Conservation (phyloP, 2,329 filamentous ascomycete species). For the Aspergillus latus region DNA sequence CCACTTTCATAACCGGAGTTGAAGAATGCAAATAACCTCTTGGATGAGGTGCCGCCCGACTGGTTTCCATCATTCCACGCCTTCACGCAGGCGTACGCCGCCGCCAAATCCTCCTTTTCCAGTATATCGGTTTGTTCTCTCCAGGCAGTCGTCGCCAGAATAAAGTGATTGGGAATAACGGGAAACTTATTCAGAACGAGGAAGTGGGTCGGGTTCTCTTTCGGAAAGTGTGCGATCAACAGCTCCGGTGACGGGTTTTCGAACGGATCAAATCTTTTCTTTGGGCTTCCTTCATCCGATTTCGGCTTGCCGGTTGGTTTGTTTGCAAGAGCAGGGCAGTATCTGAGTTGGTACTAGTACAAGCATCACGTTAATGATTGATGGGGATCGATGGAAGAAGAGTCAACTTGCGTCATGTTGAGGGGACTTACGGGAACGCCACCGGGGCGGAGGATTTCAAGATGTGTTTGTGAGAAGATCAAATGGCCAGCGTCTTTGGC, state of each 20-base stretch:
- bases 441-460: constrained; percentile 36
- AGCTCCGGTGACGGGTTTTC: constrained; percentile 44
- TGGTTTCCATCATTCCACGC: constrained; percentile 35
- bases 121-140: constrained; percentile 46
- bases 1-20: constrained; percentile 51
- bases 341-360: constrained; percentile 49
- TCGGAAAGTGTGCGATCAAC: constrained; percentile 42
- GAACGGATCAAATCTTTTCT: constrained; percentile 46
- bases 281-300: constrained; percentile 19
- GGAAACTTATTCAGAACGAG: constrained; percentile 52
- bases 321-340: constrained; percentile 49
- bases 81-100: constrained; percentile 43
- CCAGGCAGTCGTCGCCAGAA: constrained; percentile 48
- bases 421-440: constrained; percentile 35
- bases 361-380: constrained; percentile 1
- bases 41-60: constrained; percentile 10
- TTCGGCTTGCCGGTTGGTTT: constrained; percentile 38
- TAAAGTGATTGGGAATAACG: constrained; percentile 51
- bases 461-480: constrained; percentile 42
- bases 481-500: constrained; percentile 40
- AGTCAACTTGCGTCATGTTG: not conserved
- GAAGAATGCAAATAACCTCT: constrained; percentile 50
- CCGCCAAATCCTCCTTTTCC: constrained; percentile 43
- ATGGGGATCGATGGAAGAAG: not conserved
- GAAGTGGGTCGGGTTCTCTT: constrained; percentile 35